Percentiles rank a stretch among this genome's conserved stretches.
phyloP scores from a whole-genome alignment of 345 rosid species.

The Salix dunnii region DNA sequence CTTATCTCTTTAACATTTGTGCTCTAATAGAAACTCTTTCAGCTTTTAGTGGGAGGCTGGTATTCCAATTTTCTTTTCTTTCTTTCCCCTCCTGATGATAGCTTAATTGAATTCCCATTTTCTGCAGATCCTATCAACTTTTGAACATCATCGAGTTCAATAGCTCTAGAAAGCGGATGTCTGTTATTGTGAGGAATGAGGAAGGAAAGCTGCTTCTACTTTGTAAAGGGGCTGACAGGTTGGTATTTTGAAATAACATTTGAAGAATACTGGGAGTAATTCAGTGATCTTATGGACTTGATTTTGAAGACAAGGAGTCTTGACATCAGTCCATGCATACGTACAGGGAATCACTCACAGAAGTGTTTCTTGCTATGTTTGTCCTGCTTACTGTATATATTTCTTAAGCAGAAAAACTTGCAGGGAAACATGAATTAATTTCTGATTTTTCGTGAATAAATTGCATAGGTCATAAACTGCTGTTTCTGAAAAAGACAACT shows the following conservation, averaged over 20 bases:
- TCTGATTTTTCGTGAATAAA: neutral
- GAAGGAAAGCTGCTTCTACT: conserved; percentile 75
- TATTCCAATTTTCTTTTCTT: neutral
- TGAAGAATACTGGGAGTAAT: neutral
- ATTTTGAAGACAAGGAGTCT: neutral
- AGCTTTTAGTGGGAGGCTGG: neutral
- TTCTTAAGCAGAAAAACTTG: neutral
- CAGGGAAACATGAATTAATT: neutral
- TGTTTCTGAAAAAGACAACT: neutral
- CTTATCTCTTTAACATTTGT: too few relatives aligned
- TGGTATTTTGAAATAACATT: conserved; percentile 20
- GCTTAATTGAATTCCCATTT: neutral
- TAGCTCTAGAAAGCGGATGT: conserved; percentile 80
- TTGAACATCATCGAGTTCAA: conserved; percentile 76
- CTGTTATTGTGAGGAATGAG: conserved; percentile 69
- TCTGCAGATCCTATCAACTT: conserved; percentile 67
- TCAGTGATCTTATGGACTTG: neutral
- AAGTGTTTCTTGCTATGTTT: neutral
- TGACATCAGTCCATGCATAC: neutral
- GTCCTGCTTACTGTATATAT: neutral
- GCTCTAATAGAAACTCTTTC: neutral
- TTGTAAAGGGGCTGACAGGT: conserved; percentile 98
- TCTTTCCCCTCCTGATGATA: neutral
- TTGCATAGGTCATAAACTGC: neutral
- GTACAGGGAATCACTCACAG: neutral